Evolutionary conservation across 2,329 filamentous ascomycete genomes (phyloP).

Genomic region (Cordyceps fumosorosea): DNA sequence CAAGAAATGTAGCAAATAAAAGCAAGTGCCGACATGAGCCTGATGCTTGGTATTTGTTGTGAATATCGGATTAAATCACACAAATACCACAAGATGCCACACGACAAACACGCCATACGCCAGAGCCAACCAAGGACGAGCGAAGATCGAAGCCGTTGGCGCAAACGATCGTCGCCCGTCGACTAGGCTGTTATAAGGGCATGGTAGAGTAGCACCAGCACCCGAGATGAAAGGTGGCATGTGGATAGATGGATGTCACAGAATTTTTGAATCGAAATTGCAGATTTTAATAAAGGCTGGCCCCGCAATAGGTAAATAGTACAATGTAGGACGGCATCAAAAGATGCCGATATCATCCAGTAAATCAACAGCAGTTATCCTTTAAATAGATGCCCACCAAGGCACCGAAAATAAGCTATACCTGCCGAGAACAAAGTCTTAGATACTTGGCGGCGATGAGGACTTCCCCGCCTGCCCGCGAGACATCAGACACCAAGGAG

Average conservation of each 20-base stretch:
- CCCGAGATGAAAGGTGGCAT: neutral
- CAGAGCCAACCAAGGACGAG: neutral
- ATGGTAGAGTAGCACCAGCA: neutral
- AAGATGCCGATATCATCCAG: too few species aligned
- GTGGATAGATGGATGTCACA: neutral
- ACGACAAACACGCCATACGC: too few species aligned
- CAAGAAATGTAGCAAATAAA: neutral
- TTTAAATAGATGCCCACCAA: too few species aligned
- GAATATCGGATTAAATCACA: neutral
- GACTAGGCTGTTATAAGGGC: too few species aligned
- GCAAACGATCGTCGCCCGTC: neutral
- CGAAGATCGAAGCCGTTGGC: neutral
- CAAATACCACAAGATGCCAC: neutral
- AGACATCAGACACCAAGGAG: neutral
- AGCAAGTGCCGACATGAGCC: neutral
- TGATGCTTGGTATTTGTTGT: neutral
- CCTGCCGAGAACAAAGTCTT: too few species aligned
- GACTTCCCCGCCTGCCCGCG: neutral
- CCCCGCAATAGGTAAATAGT: neutral
- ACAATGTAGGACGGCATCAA: too few species aligned
- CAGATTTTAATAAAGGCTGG: neutral
- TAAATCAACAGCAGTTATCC: too few species aligned
- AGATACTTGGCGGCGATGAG: neutral
- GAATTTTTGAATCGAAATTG: neutral
- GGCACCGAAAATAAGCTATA: too few species aligned